phyloP scores from a whole-genome alignment of 2,329 filamentous ascomycete genomes.

The Phyllosticta capitalensis region DNA sequence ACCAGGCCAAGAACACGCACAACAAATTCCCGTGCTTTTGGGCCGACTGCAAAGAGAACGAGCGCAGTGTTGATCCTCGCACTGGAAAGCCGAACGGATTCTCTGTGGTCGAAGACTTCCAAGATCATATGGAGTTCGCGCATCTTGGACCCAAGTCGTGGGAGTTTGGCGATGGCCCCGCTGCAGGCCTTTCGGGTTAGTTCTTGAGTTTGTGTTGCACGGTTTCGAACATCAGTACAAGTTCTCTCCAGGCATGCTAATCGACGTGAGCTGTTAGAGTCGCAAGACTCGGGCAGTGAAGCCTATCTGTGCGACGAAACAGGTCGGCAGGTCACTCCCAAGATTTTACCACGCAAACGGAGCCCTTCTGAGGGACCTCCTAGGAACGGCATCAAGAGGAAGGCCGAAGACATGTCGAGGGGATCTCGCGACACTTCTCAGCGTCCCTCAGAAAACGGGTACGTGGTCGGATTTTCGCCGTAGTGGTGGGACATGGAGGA shows the following conservation, averaged over 20 bases:
- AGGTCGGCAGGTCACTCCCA: background rate
- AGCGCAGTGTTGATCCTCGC: slow-evolving; percentile 7
- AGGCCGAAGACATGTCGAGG: background rate
- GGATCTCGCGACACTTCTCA: too few relatives aligned
- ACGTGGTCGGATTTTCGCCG: too few relatives aligned
- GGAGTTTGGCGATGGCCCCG: slow-evolving; percentile 51
- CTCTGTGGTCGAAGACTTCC: slow-evolving; percentile 33
- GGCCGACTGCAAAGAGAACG: slow-evolving; percentile 31
- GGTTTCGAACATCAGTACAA: slow-evolving; percentile 11
- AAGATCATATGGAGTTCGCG: slow-evolving; percentile 40
- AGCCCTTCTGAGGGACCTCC: background rate
- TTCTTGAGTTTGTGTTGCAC: slow-evolving; percentile 7
- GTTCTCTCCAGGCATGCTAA: background rate
- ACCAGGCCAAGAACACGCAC: slow-evolving; percentile 20
- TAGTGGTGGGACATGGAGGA: too few relatives aligned
- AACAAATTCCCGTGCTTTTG: slow-evolving; percentile 31
- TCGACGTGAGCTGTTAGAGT: background rate
- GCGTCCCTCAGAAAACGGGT: too few relatives aligned
- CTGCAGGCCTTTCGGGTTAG: slow-evolving; percentile 43
- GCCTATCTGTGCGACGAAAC: slow-evolving; percentile 4
- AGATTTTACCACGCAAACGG: background rate
- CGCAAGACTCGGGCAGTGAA: slow-evolving; percentile 7
- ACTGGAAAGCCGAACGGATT: slow-evolving; percentile 24
- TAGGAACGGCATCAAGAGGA: background rate
- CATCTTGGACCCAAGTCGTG: slow-evolving; percentile 49